Conservation (phyloP, 2,329 filamentous ascomycete genomes). For the Pleurostoma richardsiae region DNA sequence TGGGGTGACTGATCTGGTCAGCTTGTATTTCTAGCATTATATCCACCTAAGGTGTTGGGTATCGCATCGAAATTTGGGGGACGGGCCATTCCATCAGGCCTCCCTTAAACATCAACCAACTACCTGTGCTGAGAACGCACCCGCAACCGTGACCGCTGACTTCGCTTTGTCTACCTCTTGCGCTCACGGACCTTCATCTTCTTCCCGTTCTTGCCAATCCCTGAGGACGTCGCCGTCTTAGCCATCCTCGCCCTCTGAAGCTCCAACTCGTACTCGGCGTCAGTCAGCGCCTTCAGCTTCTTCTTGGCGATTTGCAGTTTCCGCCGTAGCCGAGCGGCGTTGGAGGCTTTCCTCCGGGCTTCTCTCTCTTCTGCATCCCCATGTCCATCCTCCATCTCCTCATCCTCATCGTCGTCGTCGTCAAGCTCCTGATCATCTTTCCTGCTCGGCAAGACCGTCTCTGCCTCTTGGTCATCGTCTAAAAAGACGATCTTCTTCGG, state of each 20-base stretch:
- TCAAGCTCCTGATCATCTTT: conserved; percentile 22
- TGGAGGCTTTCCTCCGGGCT: conserved; percentile 27
- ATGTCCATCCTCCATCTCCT: conserved; percentile 25
- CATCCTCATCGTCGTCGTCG: conserved; percentile 16
- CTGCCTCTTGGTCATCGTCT: conserved; percentile 30
- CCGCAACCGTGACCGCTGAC: neutral
- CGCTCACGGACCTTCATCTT: conserved; percentile 59
- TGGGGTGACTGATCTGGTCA: conserved; percentile 4
- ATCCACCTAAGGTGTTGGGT: conserved; percentile 10
- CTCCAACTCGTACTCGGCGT: conserved; percentile 52
- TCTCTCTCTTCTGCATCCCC: conserved; percentile 23
- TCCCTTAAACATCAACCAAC: neutral
- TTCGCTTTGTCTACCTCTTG: conserved; percentile 44
- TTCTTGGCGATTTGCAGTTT: conserved; percentile 46
- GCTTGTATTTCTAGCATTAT: conserved; percentile 10
- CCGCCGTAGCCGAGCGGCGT: conserved; percentile 39
- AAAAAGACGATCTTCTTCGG: conserved; percentile 49
- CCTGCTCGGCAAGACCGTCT: conserved; percentile 17
- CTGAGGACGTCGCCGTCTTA: conserved; percentile 57
- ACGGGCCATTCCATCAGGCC: too few relatives aligned
- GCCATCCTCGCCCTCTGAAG: conserved; percentile 59
- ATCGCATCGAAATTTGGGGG: conserved; percentile 6
- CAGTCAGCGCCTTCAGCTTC: conserved; percentile 49
- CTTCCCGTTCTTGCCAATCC: conserved; percentile 53
- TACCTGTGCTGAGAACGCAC: conserved; percentile 1